phyloP scores from a whole-genome alignment of 2,329 filamentous ascomycete species.

The Penicillium freii region DNA sequence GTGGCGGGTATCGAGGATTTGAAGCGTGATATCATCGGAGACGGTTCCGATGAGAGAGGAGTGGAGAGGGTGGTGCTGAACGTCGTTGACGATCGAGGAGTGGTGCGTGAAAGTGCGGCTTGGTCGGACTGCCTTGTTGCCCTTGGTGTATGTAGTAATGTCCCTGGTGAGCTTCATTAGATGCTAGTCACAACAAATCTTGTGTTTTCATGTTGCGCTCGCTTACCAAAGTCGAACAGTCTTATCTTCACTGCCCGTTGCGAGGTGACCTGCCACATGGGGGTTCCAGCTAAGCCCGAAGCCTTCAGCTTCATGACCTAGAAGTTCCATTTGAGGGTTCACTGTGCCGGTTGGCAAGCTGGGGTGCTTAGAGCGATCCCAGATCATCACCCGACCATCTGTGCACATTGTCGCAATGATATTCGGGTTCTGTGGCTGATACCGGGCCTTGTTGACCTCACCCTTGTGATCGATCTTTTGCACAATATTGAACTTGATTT shows the following conservation, averaged over 20 bases:
- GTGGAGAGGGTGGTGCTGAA: conserved; percentile 88
- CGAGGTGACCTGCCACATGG: conserved; percentile 74
- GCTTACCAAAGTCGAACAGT: conserved; percentile 86
- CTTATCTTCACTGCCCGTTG: conserved; percentile 86
- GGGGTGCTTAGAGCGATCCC: conserved; percentile 92
- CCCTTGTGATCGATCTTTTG: conserved; percentile 96
- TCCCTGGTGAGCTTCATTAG: conserved; percentile 57
- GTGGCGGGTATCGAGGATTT: conserved; percentile 83
- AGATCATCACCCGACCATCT: conserved; percentile 84
- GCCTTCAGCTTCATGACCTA: conserved; percentile 83
- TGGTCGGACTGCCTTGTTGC: conserved; percentile 68
- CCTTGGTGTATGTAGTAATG: conserved; percentile 69
- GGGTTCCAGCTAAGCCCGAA: conserved; percentile 94
- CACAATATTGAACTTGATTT: conserved; percentile 83
- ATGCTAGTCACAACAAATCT: not conserved
- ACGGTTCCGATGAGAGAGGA: conserved; percentile 85
- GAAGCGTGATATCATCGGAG: conserved; percentile 89
- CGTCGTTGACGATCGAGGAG: conserved; percentile 88
- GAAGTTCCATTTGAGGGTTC: conserved; percentile 78
- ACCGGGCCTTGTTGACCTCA: conserved; percentile 97
- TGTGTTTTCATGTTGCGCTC: not conserved
- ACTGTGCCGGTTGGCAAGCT: conserved; percentile 70
- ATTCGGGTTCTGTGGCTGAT: conserved; percentile 95
- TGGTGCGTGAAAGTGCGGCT: conserved; percentile 81
- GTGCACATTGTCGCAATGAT: conserved; percentile 91